Evolutionary conservation across 805 yeast genomes (phyloP), one percentile per base, ranked within the genome.

Genomic region (Novakomyces olei): DNA sequence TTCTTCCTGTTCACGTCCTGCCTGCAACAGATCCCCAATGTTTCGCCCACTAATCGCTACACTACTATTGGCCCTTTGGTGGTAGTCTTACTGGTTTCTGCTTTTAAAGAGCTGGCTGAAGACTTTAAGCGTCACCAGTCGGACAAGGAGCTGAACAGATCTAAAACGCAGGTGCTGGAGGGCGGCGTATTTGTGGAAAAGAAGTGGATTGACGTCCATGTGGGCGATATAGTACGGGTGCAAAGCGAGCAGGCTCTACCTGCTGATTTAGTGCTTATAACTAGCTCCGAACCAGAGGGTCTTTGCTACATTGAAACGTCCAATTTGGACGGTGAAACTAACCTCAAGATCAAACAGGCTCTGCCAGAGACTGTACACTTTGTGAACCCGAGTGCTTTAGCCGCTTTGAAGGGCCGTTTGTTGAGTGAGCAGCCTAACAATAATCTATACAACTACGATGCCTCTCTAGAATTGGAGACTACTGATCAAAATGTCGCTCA

Each of bases 231-330:
- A 7, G 77, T 88, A 2, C 67, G 68, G 37, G 81, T 91, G 4
- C 66, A 63, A 36, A 77, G 79, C 27, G 95, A 80, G 45, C 91
- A 85, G 39, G 73, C 92, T 0, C 66, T 88, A 36, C 99, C 99
- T 0, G 96, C 98, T 0, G 99, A 88, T 57, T 46, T 88, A 35
- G 61, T 85, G 12, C 53, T 91, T 12, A 49, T 88, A 22, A 70
- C 88, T 16, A 80, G 95, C 1, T 85, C 96, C 0, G 99, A 88
- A 51, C 99, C 99, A 0, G 96, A 85, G 53, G 99, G 98, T 2
- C 60, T 88, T 38, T 91, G 98, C 51, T 88, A 88, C 46, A 79
- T 91, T 35, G 99, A 88, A 53, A 88, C 99, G 1, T 93, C 98
- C 0, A 88, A 88, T 46, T 59, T 88, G 42, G 99, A 88, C 53